Evolutionary conservation across 2,329 filamentous ascomycete genomes (phyloP), one percentile per base, ranked within the genome.

Genomic region (Lasiodiplodia sp.): DNA sequence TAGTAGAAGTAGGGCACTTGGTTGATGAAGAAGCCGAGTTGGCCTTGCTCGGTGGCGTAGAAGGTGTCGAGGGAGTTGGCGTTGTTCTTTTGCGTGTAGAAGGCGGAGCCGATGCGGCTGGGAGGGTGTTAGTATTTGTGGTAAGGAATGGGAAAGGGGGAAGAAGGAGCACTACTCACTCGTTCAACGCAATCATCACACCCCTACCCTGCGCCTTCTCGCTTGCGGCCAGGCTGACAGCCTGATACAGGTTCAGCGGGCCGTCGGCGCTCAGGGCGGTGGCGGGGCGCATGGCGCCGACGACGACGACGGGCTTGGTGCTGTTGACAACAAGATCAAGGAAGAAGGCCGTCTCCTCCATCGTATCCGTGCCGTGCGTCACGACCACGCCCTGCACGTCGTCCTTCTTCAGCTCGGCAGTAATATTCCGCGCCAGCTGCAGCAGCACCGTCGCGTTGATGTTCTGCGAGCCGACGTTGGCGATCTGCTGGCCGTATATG

Each of bases 321-420:
- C 83, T 86, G 71, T 84, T 84, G 40, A 89, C 75, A 0, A 86
- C 88, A 3, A 87, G 77, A 70, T 90, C 86, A 10, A 90, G 79
- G 79, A 89, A 90, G 79, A 90, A 90, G 10, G 87, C 86, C 0
- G 86, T 85, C 76, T 90, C 88, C 72, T 90, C 88, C 1, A 91
- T 80, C 0, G 87, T 89, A 72, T 91, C 89, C 10, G 89, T 91
- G 58, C 89, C 88, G 72, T 91, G 88, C 0, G 88, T 90, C 66
- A 91, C 79, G 6, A 90, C 86, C 7, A 85, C 86, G 44, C 87
- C 77, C 11, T 76, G 72, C 49, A 83, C 76, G 0, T 79, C 78
- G 0, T 75, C 74, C 68, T 80, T 81, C 31, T 83, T 81, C 4
- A 88, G 79, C 67, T 86, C 84, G 14, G 73, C 72, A 67, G 86